Evolutionary conservation across 2,329 filamentous ascomycete species (phyloP), one percentile per base, ranked within the genome.

Genomic region (Rutstroemia sp.): DNA sequence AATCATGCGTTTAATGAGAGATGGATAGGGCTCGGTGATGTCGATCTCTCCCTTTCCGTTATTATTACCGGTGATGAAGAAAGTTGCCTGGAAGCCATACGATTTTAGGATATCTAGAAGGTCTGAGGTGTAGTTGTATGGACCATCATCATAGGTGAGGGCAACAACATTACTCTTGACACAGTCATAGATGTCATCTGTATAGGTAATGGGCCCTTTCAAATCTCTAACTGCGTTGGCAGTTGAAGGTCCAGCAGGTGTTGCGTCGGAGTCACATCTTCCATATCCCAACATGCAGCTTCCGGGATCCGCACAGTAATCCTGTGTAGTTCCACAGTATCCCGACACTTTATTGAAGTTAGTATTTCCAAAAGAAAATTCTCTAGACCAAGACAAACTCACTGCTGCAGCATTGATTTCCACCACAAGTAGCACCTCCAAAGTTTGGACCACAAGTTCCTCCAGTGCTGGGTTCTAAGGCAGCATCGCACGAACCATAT

Each of bases 101-200:
- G 71, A 72, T 58, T 78, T 76, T 42, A 87, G 74, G 41, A 82
- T 71, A 63, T 86, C 79, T 19, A 87, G 52, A 7, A 88, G 74
- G 60, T 86, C 79, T n/a, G 87, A 74, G 1, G 84, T 87, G 68
- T 82, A 86, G 19, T 75, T 69, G 61, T 79, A 80, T 21, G 84
- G 85, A 1, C 85, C 85, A 66, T 87, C 85, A 62, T 87, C 85
- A 62, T 80, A 87, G 0, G 84, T 86, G 54, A 88, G 67, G 18
- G 84, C 84, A 60, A 88, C 76, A 3, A 79, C 80, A 50, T 81
- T 80, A 2, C 76, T 73, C 21, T 74, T 72, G 18, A 72, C 71
- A 60, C 80, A 83, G 59, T 75, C 71, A 62, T 79, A 80, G 59
- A 86, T 80, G 34, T 78, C 77, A 47, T 78, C 74, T 16, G 81